A percentile compares a stretch with the other conserved stretches of the same genome.
Evolutionary conservation across 495 filamentous ascomycete genomes (phyloP).

Genomic region (Aspergillus bertholletiae): DNA sequence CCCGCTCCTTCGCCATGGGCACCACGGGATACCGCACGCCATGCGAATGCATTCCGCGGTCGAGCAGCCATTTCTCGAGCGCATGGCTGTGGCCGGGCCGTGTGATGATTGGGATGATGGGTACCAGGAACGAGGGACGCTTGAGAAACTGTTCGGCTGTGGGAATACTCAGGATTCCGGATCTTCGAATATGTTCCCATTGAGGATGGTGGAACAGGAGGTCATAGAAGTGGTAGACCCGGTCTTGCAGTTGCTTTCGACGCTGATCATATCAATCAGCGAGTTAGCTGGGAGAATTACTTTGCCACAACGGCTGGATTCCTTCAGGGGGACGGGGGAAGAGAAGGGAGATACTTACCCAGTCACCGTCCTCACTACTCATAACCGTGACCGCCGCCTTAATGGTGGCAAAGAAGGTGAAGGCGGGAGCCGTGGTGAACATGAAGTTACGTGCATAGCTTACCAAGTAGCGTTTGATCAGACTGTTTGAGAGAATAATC

Average conservation of each 20-base stretch:
- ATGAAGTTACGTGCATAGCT: conserved; percentile 1
- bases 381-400: neutral
- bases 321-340: no score
- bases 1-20: neutral
- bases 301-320: no score
- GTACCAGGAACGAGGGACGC: neutral
- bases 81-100: neutral
- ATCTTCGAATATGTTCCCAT: neutral
- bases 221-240: neutral
- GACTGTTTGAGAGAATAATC: neutral
- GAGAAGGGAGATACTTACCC: neutral
- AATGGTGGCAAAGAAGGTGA: neutral
- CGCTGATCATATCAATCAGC: neutral
- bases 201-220: neutral
- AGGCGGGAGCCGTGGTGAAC: neutral
- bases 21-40: neutral
- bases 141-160: neutral
- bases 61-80: neutral
- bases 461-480: neutral
- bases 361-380: neutral
- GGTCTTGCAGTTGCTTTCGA: neutral
- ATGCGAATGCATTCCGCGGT: neutral
- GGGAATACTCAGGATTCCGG: neutral
- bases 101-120: conserved; percentile 1
- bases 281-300: no score